These are phyloP conservation scores for Macroventuria anomochaeta DNA, from an alignment of 2,329 filamentous ascomycete species.

Conservation along the genomic window DNA sequence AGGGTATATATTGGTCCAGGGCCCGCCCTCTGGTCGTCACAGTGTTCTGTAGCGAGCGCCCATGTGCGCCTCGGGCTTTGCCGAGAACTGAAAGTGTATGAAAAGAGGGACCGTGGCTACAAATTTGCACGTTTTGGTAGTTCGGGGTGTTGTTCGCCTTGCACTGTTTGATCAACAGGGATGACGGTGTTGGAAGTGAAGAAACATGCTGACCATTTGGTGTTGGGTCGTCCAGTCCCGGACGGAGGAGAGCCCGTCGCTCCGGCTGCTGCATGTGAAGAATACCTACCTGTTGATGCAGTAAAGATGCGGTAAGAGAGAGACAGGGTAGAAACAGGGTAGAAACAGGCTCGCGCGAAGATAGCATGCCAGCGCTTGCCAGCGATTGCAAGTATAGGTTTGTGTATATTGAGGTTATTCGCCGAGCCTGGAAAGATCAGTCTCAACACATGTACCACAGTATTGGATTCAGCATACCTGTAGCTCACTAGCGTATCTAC, in stretches of 20 bases:
- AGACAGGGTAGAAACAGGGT: slow-evolving; percentile 3
- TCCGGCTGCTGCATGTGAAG: slow-evolving; percentile 4
- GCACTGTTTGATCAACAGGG: not conserved
- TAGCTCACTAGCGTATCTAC: slow-evolving; percentile 98
- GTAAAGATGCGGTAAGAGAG: not conserved
- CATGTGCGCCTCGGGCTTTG: slow-evolving; percentile 12
- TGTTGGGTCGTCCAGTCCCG: not conserved
- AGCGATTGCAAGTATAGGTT: slow-evolving; percentile 10
- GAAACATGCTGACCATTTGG: not conserved
- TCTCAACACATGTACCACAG: slow-evolving; percentile 18
- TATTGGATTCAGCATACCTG: slow-evolving; percentile 53
- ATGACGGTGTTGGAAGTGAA: not conserved
- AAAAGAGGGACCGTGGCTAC: slow-evolving; percentile 12
- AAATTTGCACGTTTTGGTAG: not conserved
- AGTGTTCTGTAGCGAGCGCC: not conserved
- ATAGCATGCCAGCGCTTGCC: slow-evolving; percentile 5
- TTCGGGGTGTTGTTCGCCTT: not conserved
- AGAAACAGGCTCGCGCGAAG: slow-evolving; percentile 6
- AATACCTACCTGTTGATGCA: not conserved
- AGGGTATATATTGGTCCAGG: slow-evolving; percentile 9
- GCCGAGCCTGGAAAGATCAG: slow-evolving; percentile 14
- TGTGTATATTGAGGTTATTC: slow-evolving; percentile 13
- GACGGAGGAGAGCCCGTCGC: slow-evolving; percentile 2
- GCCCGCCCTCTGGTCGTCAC: not conserved
- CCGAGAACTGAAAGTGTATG: slow-evolving; percentile 14